Evolutionary conservation across 1,284 basidiomycete genomes (phyloP).

Genomic region (Cryptococcus wingfieldii): DNA sequence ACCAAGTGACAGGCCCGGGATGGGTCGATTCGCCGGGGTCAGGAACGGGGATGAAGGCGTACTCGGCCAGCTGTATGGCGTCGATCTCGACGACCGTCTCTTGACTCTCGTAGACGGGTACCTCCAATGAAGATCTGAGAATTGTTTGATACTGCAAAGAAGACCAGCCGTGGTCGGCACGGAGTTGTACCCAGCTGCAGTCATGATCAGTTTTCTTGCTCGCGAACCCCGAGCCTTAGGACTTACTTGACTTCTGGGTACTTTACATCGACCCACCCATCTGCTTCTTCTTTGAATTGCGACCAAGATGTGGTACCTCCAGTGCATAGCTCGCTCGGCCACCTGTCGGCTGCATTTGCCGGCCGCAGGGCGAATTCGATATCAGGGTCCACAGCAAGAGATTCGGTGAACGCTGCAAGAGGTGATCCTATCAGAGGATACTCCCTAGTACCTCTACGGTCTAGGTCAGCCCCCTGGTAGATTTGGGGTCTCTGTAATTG

Average conservation of each 20-base stretch:
- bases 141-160: constrained; percentile 37
- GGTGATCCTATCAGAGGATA: constrained; percentile 38
- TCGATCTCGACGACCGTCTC: constrained; percentile 27
- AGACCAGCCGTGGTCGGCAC: constrained; percentile 45
- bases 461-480: not conserved
- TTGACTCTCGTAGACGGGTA: constrained; percentile 5
- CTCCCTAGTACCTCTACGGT: constrained; percentile 41
- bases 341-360: constrained; percentile 20
- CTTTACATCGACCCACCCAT: constrained; percentile 29
- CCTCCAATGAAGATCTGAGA: constrained; percentile 25
- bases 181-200: constrained; percentile 40
- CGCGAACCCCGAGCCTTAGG: not conserved
- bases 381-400: constrained; percentile 18
- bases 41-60: constrained; percentile 32
- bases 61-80: constrained; percentile 37
- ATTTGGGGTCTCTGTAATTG: not conserved
- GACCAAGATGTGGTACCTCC: constrained; percentile 38
- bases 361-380: constrained; percentile 28
- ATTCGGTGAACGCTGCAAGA: constrained; percentile 25
- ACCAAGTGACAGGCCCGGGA: constrained; percentile 26
- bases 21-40: not conserved
- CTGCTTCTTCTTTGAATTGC: constrained; percentile 17
- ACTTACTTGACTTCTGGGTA: constrained; percentile 37
- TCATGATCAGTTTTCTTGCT: not conserved
- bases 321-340: constrained; percentile 32